Base-by-base conservation (phyloP, 179 eudicot species). In the Actinidia polygama region DNA sequence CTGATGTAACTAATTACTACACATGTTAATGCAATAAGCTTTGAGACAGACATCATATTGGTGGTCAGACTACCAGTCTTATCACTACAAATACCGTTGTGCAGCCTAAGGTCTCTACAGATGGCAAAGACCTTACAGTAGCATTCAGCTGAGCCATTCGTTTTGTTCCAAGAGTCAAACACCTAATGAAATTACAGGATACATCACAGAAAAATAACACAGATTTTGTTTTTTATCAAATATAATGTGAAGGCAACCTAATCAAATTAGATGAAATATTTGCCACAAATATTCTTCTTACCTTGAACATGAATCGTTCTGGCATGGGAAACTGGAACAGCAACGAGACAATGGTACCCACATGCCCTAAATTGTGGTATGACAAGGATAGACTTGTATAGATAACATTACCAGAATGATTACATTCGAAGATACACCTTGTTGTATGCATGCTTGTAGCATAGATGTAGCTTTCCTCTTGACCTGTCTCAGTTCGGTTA, bases 41-140 rank as follows among this genome's bases (percentile, higher is more conserved):
- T 97, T 36, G 98, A 92, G 80, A 91, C 98, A 84, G 98, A 94
- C 99, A 97, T 97, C 99, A 97, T 97, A 85, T 97, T 97, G 16
- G 98, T 97, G 30, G 99, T 97, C 87, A 97, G 89, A 51, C 98
- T 97, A 83, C 99, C 99, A 88, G 99, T 97, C 86, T 97, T 97
- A 89, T 97, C 99, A 80, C 98, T 95, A 91, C 99, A 97, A 67
- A 97, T 97, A 97, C 99, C 73, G 98, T 97, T 59, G 99, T 97
- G 91, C 99, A 97, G 75, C 99, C 99, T 66, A 97, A 88, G 55
- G 98, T 97, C 90, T 97, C 99, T 51, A 97, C 99, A 6, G 98
- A 95, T 81, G 99, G 99, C 87, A 97, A 90, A 77, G 98, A 95
- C 86, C 98, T 96, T 70, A 97, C 98, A 83, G 95, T 95, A 30